Base-by-base conservation (phyloP, 768 basidiomycete genomes). In the Vararia minispora region DNA sequence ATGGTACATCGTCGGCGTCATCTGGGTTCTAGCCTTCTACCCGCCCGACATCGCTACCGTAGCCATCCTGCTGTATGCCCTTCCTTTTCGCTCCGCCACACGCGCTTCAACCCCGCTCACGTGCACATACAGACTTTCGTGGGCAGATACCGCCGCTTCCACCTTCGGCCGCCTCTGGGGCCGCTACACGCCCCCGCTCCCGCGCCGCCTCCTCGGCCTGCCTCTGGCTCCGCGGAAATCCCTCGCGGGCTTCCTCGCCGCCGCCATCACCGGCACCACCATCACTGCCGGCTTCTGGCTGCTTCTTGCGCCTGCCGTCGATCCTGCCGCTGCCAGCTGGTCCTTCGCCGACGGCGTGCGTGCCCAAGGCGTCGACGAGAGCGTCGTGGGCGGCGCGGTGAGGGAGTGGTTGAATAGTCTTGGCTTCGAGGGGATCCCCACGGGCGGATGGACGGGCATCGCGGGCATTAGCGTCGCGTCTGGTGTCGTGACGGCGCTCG, bases 101-200 rank as follows among this genome's bases (percentile, higher is more conserved):
- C 20, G n/a, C 36, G 8, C 17, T 25, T 17, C 22, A 18, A 25
- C 36, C n/a, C 20, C 41, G 9, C 18, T 33, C 35, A 37, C 21
- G 38, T 23, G 37, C 21, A 10, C 17, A 6, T 41, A 24, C 50
- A 94, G 90, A 44, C 76, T 95, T 33, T 90, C 89, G 23, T 95
- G 91, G 91, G 90, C 88, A 0, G 91, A 95, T 58, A 94, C 91
- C 1, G 78, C 89, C 13, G 91, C 91, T 5, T 94, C 91, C 8
- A 92, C 87, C 10, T 65, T 94, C 46, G 91, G 91, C 30, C 76
- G 91, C n/a, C 63, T 88, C 24, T 88, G 74, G 56, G 87, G 88
- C 28, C 62, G 64, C n/a, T 59, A 62, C 32, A 87, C 88, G 0
- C 71, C 74, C 0, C 69, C 61, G 4, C 71, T 83, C 4, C 80